Conservation (phyloP, 768 basidiomycete species). For the Lentinus brumalis region DNA sequence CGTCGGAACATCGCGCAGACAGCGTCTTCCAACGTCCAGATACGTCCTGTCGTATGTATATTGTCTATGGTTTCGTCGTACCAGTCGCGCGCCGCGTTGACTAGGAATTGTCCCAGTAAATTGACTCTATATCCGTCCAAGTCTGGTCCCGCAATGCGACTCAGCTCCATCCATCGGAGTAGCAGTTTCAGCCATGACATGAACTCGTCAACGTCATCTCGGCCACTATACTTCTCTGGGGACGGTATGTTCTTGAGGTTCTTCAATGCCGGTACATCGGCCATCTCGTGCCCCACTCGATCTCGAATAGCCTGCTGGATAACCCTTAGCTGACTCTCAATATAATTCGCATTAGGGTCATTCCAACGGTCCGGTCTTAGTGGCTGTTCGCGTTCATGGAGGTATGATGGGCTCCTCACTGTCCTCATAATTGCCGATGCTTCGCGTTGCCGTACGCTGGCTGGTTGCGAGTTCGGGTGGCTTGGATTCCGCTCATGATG, state of each 20-base stretch:
- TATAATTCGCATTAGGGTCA: not conserved
- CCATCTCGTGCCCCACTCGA: not conserved
- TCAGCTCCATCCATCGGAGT: not conserved
- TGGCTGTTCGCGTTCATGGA: no score
- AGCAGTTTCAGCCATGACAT: not conserved
- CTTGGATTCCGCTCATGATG: no score
- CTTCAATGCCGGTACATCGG: not conserved
- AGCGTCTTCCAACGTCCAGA: not conserved
- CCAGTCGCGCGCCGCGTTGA: not conserved
- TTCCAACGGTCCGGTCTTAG: not conserved
- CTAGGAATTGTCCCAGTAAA: not conserved
- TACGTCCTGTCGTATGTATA: not conserved
- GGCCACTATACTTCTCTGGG: not conserved
- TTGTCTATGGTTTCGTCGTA: conserved; percentile 1
- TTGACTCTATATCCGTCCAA: not conserved
- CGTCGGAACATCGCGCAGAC: not conserved
- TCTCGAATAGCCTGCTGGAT: not conserved
- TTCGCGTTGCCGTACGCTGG: no score
- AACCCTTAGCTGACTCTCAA: not conserved
- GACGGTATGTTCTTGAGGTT: not conserved
- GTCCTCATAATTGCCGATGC: no score
- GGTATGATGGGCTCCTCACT: no score
- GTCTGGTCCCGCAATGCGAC: not conserved
- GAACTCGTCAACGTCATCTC: conserved; percentile 4
- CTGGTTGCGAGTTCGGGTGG: no score